These are phyloP conservation scores for Suhomyces prunicola DNA, from an alignment of 805 yeast species.

Conservation along the genomic window DNA sequence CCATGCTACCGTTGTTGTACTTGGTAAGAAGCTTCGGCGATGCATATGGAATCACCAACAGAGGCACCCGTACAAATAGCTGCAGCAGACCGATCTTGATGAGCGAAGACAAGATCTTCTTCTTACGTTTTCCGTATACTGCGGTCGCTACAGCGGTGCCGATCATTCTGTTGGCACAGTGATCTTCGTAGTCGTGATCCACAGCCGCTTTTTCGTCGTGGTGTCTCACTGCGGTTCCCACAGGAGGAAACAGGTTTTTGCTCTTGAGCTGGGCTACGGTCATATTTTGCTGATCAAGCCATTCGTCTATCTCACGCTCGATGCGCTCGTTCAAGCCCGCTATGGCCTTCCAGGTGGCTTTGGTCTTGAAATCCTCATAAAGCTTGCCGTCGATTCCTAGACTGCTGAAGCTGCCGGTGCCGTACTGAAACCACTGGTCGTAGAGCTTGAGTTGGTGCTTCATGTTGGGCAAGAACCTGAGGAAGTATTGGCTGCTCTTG, in stretches of 20 bases:
- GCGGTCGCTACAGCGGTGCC: conserved; percentile 20
- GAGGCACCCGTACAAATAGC: conserved; percentile 32
- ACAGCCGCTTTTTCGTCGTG: not conserved
- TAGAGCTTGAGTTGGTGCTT: conserved; percentile 24
- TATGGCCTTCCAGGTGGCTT: conserved; percentile 33
- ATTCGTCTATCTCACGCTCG: conserved; percentile 36
- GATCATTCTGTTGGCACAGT: conserved; percentile 24
- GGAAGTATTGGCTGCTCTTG: conserved; percentile 31
- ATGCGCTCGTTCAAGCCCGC: conserved; percentile 26
- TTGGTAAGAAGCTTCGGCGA: conserved; percentile 37
- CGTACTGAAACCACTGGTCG: conserved; percentile 22
- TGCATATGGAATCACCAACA: conserved; percentile 31
- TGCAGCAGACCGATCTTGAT: conserved; percentile 34
- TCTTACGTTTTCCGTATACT: conserved; percentile 36
- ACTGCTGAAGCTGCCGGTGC: conserved; percentile 26
- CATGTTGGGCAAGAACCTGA: conserved; percentile 40
- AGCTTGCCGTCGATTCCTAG: conserved; percentile 37
- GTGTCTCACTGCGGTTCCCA: not conserved
- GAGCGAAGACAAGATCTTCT: conserved; percentile 30
- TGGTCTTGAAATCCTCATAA: conserved; percentile 20
- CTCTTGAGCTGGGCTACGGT: conserved; percentile 28
- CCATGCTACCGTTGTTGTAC: conserved; percentile 27
- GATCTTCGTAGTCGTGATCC: conserved; percentile 1
- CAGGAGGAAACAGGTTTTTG: conserved; percentile 16
- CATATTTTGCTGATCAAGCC: conserved; percentile 20